Evolutionary conservation across 139 green algal genomes (phyloP).

Genomic region (Pycnococcus provasolii): DNA sequence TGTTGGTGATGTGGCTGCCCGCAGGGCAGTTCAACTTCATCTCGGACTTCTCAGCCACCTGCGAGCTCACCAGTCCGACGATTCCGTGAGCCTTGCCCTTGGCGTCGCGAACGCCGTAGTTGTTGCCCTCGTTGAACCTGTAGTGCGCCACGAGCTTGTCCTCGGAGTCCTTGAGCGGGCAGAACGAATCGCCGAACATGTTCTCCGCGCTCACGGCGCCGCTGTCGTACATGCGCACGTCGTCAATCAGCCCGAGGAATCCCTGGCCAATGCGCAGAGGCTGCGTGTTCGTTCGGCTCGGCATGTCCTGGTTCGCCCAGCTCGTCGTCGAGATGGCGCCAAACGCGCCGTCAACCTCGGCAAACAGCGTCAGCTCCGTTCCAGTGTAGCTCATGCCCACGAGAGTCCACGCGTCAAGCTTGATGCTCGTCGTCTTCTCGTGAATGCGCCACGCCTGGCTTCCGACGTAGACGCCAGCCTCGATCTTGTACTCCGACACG

Average conservation of each 20-base stretch:
- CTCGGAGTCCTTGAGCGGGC: conserved; percentile 1
- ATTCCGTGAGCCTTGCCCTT: conserved; percentile 14
- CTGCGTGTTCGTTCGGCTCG: conserved; percentile 18
- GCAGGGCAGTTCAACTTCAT: conserved; percentile 20
- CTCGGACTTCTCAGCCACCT: conserved; percentile 9
- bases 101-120: conserved; percentile 13
- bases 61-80: conserved; percentile 19
- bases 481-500: conserved; percentile 15
- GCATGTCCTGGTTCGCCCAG: conserved; percentile 5
- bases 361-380: conserved; percentile 23
- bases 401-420: neutral
- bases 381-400: conserved; percentile 20
- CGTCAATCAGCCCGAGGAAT: conserved; percentile 21
- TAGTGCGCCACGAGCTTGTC: conserved; percentile 25
- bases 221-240: conserved; percentile 23
- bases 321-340: neutral
- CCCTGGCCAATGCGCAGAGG: conserved; percentile 25
- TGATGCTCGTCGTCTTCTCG: neutral
- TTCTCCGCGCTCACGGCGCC: neutral
- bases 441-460: conserved; percentile 22
- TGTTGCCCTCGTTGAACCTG: conserved; percentile 27
- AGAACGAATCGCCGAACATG: neutral
- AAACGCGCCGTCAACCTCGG: too few species aligned
- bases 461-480: conserved; percentile 26
- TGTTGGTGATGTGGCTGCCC: conserved; percentile 15